Base-by-base conservation (phyloP, 306 rosid species). In the Medicago lupulina region DNA sequence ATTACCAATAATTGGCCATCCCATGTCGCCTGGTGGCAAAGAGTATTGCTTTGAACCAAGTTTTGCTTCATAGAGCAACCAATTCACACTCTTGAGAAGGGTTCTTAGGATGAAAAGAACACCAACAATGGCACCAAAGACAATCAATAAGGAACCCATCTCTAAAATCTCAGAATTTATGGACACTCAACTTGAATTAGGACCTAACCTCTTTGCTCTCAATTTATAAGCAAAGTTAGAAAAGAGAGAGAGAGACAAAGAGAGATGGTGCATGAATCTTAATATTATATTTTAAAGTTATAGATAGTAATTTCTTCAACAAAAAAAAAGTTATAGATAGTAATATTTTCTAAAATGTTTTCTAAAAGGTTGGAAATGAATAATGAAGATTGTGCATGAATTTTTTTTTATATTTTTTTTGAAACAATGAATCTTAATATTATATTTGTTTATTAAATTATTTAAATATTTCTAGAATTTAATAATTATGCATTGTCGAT, bases 1-100 rank as follows among this genome's bases (percentile, higher is more conserved):
- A 67, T 93, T 93, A 8, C 98, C 98, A 34, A 93, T 97, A 34
- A 93, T 69, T 80, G 97, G 98, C 91, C 84, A 89, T 0, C 98
- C 98, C 80, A 93, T 43, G 71, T 93, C 90, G 38, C 97, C 98
- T 0, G 98, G 98, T 4, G 98, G 98, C 3, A 90, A 86, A 16
- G 67, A 75, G 66, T 76, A 73, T 49, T 79, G 88, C 71, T 75
- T 86, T 1, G 21, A 82, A n/a, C 96, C 92, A 69, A 92, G 62
- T 59, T 36, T 53, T 12, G 66, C 43, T 65, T 87, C 98, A 61
- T 87, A 84, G 1, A 90, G 36, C 82, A 83, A 89, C 81, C 82
- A 36, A 72, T 93, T 93, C 1, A 63, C 84, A 40, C 83, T 87
- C 86, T 76, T 88, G 44, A 86, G 59, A 0, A 86, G 1, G 80